Base-by-base conservation (phyloP, 345 rosid species). In the Erodium maritimum region DNA sequence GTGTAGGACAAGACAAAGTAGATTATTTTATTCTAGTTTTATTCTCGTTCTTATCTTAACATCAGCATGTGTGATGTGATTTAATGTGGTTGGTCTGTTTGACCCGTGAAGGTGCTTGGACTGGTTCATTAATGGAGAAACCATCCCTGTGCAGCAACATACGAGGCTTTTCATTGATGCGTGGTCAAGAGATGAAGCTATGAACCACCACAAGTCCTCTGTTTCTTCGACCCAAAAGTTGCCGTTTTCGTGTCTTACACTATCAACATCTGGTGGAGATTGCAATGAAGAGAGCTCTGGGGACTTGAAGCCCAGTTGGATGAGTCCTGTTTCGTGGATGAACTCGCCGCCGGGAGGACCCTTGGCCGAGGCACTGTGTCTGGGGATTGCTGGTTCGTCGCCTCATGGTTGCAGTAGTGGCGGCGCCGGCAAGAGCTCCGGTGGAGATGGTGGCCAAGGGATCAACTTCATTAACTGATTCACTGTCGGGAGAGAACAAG, bases 71-170 rank as follows among this genome's bases (percentile, higher is more conserved):
- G n/a, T n/a, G n/a, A n/a, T n/a, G n/a, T n/a, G n/a, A n/a, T n/a
- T n/a, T n/a, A n/a, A n/a, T n/a, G n/a, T n/a, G n/a, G n/a, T n/a
- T n/a, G n/a, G n/a, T n/a, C n/a, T n/a, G n/a, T n/a, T n/a, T 67
- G 21, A 50, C 66, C 62, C 69, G 54, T 81, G 87, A 80, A 90
- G 97, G 77, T 68, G 70, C 56, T 67, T 82, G 73, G 91, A 86
- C 33, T 85, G 96, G 95, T 82, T 80, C 77, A 74, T 73, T 73
- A 85, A 81, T 57, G 91, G 84, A 17, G 83, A 78, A 58, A 75
- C 62, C 13, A 46, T 52, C 58, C 67, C 75, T 33, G 65, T 68
- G 37, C 0, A 6, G 33, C 83, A 75, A 55, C 85, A 75, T 76
- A 88, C 95, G 18, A 80, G 87, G 64, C 75, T 68, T 64, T 86